phyloP scores from a whole-genome alignment of 331 rosid genomes.

The Malus hybrid region DNA sequence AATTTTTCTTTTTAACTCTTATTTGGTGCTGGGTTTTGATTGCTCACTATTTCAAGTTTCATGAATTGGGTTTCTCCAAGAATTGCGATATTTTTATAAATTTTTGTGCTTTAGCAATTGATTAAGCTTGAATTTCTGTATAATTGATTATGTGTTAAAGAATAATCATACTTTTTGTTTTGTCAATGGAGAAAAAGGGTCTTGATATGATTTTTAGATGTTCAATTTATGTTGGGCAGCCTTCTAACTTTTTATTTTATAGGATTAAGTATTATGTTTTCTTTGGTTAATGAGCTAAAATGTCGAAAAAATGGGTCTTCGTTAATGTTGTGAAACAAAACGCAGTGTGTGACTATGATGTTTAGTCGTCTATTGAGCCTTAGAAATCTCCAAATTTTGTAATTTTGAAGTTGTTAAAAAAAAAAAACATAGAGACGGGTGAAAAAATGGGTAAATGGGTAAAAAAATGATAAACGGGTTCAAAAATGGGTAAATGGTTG shows the following conservation, averaged over 20 bases:
- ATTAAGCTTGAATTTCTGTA: too few relatives aligned
- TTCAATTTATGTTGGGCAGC: background rate
- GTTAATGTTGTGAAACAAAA: background rate
- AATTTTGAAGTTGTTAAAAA: too few relatives aligned
- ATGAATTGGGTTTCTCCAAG: background rate
- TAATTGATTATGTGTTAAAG: background rate
- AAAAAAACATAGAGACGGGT: too few relatives aligned
- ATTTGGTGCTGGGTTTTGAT: background rate
- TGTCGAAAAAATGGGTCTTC: background rate
- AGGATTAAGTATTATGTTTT: background rate
- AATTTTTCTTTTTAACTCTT: background rate
- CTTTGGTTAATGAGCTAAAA: background rate
- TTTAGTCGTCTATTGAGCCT: too few relatives aligned
- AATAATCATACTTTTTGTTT: background rate
- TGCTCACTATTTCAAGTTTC: background rate
- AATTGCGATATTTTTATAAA: background rate
- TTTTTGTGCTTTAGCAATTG: too few relatives aligned
- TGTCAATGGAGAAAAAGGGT: too few relatives aligned
- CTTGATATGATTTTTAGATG: background rate
- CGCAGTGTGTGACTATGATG: too few relatives aligned
- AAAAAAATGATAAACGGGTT: too few relatives aligned
- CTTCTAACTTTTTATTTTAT: background rate
- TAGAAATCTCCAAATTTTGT: too few relatives aligned
- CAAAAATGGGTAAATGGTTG: too few relatives aligned
- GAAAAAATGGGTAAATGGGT: too few relatives aligned